Evolutionary conservation across 257 asterid species (phyloP).

Genomic region (Solanum corneliomulleri): DNA sequence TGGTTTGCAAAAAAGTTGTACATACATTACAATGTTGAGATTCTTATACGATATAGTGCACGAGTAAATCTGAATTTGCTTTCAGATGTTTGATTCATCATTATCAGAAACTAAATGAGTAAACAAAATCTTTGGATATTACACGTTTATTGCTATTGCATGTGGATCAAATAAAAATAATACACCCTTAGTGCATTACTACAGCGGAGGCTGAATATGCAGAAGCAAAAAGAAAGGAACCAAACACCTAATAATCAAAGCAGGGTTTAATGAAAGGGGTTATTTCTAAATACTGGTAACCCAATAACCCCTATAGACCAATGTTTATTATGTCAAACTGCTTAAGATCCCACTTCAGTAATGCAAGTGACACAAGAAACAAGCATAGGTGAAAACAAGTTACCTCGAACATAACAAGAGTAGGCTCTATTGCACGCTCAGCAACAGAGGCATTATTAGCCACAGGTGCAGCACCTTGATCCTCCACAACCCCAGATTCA

Average conservation of each 20-base stretch:
- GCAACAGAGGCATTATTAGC: constrained; percentile 79
- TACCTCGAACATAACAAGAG: constrained; percentile 99
- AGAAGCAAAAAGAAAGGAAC: not conserved
- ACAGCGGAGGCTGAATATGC: not conserved
- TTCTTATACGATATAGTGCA: not conserved
- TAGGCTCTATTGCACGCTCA: constrained; percentile 88
- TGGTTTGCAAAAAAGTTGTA: not conserved
- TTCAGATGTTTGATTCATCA: not conserved
- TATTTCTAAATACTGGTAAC: not conserved
- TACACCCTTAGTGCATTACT: not conserved
- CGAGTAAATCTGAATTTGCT: not conserved
- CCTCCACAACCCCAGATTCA: constrained; percentile 40
- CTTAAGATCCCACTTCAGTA: not conserved
- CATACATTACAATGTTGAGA: not conserved
- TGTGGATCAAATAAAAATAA: not conserved
- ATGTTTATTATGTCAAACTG: not conserved
- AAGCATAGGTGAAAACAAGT: not conserved
- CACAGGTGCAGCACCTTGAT: constrained; percentile 58
- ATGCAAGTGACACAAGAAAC: not conserved
- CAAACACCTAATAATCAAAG: not conserved
- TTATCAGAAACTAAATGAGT: not conserved
- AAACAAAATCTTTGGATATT: not conserved
- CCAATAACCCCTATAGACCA: not conserved
- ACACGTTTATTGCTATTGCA: not conserved
- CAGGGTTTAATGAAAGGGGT: not conserved